Evolutionary conservation across 2,329 filamentous ascomycete species (phyloP), one percentile per base, ranked within the genome.

Genomic region (Calonectria ilicicola): DNA sequence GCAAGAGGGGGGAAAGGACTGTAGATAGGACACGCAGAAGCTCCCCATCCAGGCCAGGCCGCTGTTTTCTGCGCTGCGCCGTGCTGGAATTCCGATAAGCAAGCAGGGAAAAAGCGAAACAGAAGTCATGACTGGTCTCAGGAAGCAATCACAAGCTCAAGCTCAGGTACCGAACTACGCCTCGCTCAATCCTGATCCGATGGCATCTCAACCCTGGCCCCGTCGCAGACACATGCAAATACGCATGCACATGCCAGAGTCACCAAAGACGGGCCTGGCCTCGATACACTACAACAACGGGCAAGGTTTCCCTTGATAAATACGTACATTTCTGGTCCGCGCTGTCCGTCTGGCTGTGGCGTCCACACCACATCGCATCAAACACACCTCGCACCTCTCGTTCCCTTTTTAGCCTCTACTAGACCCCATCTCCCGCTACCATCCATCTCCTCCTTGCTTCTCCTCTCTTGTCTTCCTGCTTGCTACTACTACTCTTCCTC

Each of bases 391-490:
- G 49, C 40, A 46, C 71, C 70, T 69, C 73, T 69, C 73, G 27
- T 75, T 70, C 64, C 68, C 73, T 71, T 78, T 77, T 77, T 74
- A 74, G 74, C 68, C 74, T 74, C 77, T 75, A 74, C 77, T 73
- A 42, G 75, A 72, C 74, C 75, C 71, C 74, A 68, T 75, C 70
- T 69, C 69, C 60, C 68, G 56, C 76, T 72, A 67, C 72, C 75
- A 70, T 76, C 68, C 62, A 56, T 70, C 73, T 76, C 56, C 35
- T 64, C 51, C 19, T 56, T 70, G 14, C 63, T 66, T 53, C 68
- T 68, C 65, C 56, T 66, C 56, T 73, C 67, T 53, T 70, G 12
- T 69, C 40, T 69, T 69, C 68, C 70, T 74, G 32, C 72, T 71
- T 67, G 71, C 65, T 63, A 69, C 62, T 63, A 44, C 44, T 32